Conservation (phyloP, 257 asterid genomes). For the Linderniella brevidens region DNA sequence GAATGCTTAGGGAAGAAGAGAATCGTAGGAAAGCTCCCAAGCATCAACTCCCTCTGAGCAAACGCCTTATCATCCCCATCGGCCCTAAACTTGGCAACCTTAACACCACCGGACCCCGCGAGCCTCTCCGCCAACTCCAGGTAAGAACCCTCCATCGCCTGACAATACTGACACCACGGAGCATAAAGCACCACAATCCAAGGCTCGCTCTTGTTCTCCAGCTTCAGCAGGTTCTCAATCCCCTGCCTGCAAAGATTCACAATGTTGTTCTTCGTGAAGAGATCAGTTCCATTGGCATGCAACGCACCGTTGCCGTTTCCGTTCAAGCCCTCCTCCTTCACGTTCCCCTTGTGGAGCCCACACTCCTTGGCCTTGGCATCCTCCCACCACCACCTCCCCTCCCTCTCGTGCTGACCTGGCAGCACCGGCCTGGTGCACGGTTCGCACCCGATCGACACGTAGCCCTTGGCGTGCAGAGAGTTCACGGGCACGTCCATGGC, state of each 20-base stretch:
- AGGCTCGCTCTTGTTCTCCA: constrained; percentile 24
- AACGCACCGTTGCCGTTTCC: constrained; percentile 12
- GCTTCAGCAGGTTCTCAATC: constrained; percentile 29
- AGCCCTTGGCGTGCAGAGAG: constrained; percentile 27
- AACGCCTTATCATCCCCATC: constrained; percentile 69
- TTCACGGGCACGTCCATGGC: constrained; percentile 39
- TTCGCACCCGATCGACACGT: constrained; percentile 35
- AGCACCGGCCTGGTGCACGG: constrained; percentile 39
- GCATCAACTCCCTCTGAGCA: constrained; percentile 47
- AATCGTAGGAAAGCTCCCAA: constrained; percentile 66
- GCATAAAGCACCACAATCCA: constrained; percentile 36
- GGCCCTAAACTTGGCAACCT: constrained; percentile 61
- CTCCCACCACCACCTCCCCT: constrained; percentile 60
- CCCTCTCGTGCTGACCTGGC: constrained; percentile 43
- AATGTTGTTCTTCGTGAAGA: constrained; percentile 14
- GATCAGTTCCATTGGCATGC: constrained; percentile 22
- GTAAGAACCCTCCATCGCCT: constrained; percentile 65
- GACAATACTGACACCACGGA: constrained; percentile 56
- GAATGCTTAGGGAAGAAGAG: constrained; percentile 63
- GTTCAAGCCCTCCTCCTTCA: constrained; percentile 19
- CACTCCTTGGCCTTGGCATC: constrained; percentile 45
- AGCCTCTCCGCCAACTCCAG: constrained; percentile 42
- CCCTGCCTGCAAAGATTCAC: constrained; percentile 24
- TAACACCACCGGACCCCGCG: constrained; percentile 40
- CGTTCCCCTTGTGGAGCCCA: constrained; percentile 37